Percentiles rank a stretch among this genome's conserved stretches.
These are phyloP conservation scores for Neonectria coccinea DNA, from an alignment of 2,329 filamentous ascomycete genomes.

Conservation along the genomic window DNA sequence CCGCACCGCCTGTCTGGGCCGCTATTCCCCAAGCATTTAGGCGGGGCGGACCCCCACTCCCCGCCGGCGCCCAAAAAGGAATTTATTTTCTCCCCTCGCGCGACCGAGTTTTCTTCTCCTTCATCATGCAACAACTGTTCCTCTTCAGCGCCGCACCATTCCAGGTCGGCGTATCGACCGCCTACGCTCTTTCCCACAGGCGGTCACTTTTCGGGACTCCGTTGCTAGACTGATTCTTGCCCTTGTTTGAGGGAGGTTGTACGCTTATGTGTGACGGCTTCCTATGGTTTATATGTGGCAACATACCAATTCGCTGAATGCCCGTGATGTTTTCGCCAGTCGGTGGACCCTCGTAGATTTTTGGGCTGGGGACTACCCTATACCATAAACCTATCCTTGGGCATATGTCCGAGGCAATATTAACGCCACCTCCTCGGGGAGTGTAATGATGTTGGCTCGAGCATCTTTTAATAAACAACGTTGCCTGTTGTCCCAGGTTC, in stretches of 20 bases:
- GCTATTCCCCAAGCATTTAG: not conserved
- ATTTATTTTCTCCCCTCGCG: constrained; percentile 4
- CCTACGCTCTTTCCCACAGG: constrained; percentile 39
- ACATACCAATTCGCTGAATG: constrained; percentile 45
- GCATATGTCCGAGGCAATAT: not conserved
- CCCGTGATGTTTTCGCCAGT: not conserved
- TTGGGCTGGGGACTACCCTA: not conserved
- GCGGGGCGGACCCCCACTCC: not conserved
- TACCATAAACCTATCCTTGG: not conserved
- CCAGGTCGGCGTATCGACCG: constrained; percentile 42
- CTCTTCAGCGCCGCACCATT: constrained; percentile 41
- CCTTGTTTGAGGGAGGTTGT: constrained; percentile 60
- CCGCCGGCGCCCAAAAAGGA: not conserved
- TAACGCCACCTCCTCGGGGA: not conserved
- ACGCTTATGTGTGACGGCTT: constrained; percentile 54
- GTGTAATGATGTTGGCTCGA: not conserved
- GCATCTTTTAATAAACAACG: not conserved
- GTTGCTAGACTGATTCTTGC: constrained; percentile 54
- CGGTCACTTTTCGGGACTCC: constrained; percentile 36
- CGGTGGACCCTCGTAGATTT: not conserved
- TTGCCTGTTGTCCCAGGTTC: not conserved
- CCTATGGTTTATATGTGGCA: constrained; percentile 58
- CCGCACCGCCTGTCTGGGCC: not conserved
- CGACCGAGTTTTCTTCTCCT: constrained; percentile 27
- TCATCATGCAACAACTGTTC: constrained; percentile 50